Evolutionary conservation across 805 yeast species (phyloP), one percentile per base, ranked within the genome.

Genomic region (Zygotorulaspora chibaensis): DNA sequence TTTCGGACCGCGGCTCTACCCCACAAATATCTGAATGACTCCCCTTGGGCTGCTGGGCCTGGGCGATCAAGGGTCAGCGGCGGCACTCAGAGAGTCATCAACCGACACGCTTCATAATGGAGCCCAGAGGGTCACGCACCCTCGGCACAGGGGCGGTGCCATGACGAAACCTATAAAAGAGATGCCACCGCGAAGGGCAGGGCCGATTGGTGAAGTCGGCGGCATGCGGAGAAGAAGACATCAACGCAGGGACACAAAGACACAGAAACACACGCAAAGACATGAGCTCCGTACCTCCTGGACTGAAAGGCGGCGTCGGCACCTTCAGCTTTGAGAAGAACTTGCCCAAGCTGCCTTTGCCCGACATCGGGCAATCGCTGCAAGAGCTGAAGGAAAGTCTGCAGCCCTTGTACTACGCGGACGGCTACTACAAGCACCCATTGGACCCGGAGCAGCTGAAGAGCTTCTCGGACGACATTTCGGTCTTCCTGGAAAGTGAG

Each of bases 281-380:
- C 25, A 20, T 20, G 25, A 20, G 33, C 15, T 12, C n/a, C 8
- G 15, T 29, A 29, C 9, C 15, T 5, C 4, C 4, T 27, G 9
- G 33, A 9, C n/a, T 29, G 33, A 4, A 12, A 29, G 15, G 15
- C 15, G 20, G 9, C 20, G 7, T 3, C 20, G 41, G 34, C 2
- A 52, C 55, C 10, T 48, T 50, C 30, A 38, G 33, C 8, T 36
- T 50, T 29, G 68, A 63, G 40, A 46, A 53, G 2, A 15, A 10
- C 1, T 64, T 84, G 16, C 87, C 88, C 1, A 63, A 62, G 29
- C 67, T 84, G 17, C 89, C 89, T 0, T 76, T 85, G 11, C 91
- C 95, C 0, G 64, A 70, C 10, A 57, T 84, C 3, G 47, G 63
- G 1, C 55, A 72, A 2, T 79, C 89, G 0, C 64, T 80, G 12